Percentiles rank a stretch among this genome's conserved stretches.
These are phyloP conservation scores for Grosmannia huntii DNA, from an alignment of 2,329 filamentous ascomycete genomes.

Conservation along the genomic window DNA sequence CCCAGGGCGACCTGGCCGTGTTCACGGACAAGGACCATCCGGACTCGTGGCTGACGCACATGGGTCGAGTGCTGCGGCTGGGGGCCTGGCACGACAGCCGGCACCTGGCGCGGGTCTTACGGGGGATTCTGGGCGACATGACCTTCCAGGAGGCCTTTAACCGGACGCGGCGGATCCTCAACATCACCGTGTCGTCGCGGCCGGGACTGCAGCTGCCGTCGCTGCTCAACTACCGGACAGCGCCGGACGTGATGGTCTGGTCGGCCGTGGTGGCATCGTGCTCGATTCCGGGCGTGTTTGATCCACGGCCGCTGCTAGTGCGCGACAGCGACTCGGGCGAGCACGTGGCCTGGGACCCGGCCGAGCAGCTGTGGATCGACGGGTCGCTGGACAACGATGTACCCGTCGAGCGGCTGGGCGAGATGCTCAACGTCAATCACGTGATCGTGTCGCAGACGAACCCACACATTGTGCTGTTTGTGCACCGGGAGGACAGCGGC, in stretches of 20 bases:
- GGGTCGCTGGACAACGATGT: constrained; percentile 91
- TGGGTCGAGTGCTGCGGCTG: constrained; percentile 64
- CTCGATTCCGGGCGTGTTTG: constrained; percentile 80
- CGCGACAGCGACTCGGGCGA: constrained; percentile 74
- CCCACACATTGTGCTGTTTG: constrained; percentile 80
- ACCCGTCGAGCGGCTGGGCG: constrained; percentile 76
- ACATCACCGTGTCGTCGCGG: constrained; percentile 84
- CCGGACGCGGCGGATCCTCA: constrained; percentile 79
- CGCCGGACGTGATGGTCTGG: constrained; percentile 92
- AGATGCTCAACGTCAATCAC: constrained; percentile 97
- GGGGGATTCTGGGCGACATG: constrained; percentile 66
- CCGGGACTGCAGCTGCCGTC: constrained; percentile 78
- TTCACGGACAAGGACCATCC: constrained; percentile 51
- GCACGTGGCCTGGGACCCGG: constrained; percentile 72
- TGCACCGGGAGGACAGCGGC: constrained; percentile 34
- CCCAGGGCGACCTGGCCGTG: constrained; percentile 67
- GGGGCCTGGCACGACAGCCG: constrained; percentile 77
- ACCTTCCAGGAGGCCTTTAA: constrained; percentile 96
- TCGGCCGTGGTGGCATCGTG: constrained; percentile 94
- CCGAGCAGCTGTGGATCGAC: constrained; percentile 79
- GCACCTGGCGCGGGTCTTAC: constrained; percentile 72
- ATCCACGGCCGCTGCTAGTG: constrained; percentile 62
- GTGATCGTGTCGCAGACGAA: constrained; percentile 98
- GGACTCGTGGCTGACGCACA: constrained; percentile 54
- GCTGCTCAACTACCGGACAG: constrained; percentile 83